phyloP scores from a whole-genome alignment of 1,284 basidiomycete species.

The Pyrrhoderma lamaoense region DNA sequence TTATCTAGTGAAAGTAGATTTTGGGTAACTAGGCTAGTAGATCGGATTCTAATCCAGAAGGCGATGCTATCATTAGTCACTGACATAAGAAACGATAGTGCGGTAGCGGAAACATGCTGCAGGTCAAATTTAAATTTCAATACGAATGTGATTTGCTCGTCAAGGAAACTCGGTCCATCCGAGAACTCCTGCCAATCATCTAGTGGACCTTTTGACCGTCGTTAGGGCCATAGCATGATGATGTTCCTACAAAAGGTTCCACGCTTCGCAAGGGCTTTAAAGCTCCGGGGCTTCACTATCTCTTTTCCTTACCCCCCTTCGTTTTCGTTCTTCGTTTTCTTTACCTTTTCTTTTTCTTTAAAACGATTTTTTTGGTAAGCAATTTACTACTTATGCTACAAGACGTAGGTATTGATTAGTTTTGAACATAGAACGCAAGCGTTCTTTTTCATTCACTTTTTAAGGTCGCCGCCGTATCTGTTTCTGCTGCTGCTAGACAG shows the following conservation, averaged over 20 bases:
- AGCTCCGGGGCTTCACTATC: conserved; percentile 20
- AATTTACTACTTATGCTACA: background rate
- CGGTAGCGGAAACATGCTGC: background rate
- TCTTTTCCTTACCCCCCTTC: conserved; percentile 29
- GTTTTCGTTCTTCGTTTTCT: conserved; percentile 24
- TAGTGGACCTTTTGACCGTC: conserved; percentile 27
- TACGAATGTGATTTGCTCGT: conserved; percentile 22
- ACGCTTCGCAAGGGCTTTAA: background rate
- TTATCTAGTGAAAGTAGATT: conserved; percentile 18
- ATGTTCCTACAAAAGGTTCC: conserved; percentile 19
- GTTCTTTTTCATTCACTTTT: conserved; percentile 27
- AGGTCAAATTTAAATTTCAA: background rate
- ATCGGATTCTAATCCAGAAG: too few species aligned
- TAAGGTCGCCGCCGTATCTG: conserved; percentile 27
- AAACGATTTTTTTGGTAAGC: conserved; percentile 16
- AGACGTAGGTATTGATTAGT: background rate
- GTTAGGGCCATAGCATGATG: conserved; percentile 17
- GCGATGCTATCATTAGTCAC: background rate
- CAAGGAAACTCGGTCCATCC: conserved; percentile 30
- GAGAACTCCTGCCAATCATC: conserved; percentile 33
- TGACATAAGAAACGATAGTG: background rate
- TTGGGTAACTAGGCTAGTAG: too few species aligned
- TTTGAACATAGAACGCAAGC: conserved; percentile 35
- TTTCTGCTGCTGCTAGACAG: conserved; percentile 50
- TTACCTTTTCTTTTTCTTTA: conserved; percentile 37